phyloP scores from a whole-genome alignment of 140 eudicot genomes.

The Anethum foeniculum region DNA sequence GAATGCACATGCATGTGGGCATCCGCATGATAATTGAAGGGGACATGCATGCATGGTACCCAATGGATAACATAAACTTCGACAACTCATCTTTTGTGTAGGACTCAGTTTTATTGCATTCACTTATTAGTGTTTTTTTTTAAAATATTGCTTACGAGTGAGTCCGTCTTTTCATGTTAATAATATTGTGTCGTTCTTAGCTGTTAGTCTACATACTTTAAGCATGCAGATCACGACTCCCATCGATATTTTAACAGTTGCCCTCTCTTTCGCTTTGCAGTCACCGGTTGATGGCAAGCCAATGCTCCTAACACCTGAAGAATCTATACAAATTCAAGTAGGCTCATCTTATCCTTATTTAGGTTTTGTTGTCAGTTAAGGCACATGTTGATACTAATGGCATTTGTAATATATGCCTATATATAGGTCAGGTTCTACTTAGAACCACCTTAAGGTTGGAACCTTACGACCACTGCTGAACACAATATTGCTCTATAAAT shows the following conservation, averaged over 20 bases:
- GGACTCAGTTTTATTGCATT: background rate
- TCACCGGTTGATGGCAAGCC: conserved; percentile 96
- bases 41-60: no score
- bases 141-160: background rate
- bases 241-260: background rate
- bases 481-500: no score
- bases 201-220: background rate
- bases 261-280: conserved; percentile 33
- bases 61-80: no score
- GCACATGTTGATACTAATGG: background rate
- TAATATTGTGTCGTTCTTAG: background rate
- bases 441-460: no score
- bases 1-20: background rate
- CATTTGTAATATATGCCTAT: background rate
- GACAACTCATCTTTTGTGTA: background rate
- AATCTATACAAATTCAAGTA: conserved; percentile 94
- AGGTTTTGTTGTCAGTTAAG: background rate
- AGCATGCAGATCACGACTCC: background rate
- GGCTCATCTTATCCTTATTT: conserved; percentile 13
- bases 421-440: background rate
- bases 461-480: no score
- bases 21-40: no score
- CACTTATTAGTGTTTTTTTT: background rate
- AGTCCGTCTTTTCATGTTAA: background rate
- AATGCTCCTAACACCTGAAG: conserved; percentile 93